Percentiles rank a stretch among this genome's conserved stretches.
Conservation (phyloP, 305 asterid species). For the Fraxinus sp. region DNA sequence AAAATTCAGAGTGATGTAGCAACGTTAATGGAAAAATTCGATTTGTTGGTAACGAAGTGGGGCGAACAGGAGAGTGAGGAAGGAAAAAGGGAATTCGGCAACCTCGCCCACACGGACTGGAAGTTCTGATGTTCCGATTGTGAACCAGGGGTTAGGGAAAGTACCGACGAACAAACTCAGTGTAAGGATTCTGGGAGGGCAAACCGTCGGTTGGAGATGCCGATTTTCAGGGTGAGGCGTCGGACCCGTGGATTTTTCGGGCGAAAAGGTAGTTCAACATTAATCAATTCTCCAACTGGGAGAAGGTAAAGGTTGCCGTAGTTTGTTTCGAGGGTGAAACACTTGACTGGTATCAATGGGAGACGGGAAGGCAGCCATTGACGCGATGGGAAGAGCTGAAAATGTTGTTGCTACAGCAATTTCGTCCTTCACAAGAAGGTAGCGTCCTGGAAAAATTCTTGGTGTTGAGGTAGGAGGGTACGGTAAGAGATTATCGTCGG, state of each 20-base stretch:
- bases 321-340: background rate
- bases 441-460: background rate
- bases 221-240: background rate
- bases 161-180: background rate
- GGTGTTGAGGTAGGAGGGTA: no score
- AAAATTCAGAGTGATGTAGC: no score
- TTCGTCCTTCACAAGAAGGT: background rate
- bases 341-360: background rate
- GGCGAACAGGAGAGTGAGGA: no score
- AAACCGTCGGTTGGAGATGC: background rate
- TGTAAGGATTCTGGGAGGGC: slow-evolving; percentile 2
- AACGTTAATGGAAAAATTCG: no score
- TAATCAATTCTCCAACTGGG: background rate
- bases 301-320: background rate
- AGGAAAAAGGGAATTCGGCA: no score
- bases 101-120: no score
- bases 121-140: no score
- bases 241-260: background rate
- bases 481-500: background rate
- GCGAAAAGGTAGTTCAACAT: background rate
- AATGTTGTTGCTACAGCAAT: background rate
- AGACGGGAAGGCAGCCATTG: background rate
- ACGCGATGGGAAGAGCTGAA: background rate
- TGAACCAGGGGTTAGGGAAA: no score
- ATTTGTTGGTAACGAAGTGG: no score